These are phyloP conservation scores for Nemophila menziesii DNA, from an alignment of 257 asterid species.

Conservation along the genomic window DNA sequence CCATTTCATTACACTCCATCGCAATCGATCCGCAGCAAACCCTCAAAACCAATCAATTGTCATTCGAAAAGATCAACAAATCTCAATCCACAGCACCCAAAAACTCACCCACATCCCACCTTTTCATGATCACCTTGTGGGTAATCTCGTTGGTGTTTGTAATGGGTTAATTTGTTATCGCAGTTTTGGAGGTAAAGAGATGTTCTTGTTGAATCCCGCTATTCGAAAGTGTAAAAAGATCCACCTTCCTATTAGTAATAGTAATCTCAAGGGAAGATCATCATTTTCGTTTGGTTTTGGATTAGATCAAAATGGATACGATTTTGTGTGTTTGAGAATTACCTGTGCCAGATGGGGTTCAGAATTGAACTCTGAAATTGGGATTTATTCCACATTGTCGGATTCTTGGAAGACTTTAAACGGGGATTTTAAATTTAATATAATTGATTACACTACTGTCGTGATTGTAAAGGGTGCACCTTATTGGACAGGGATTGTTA, in stretches of 20 bases:
- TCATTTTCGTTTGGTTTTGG: slow-evolving; percentile 2
- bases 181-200: slow-evolving; percentile 1
- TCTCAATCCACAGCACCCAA: neutral
- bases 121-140: neutral
- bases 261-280: neutral
- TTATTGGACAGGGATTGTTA: slow-evolving; percentile 1
- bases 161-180: slow-evolving; percentile 1
- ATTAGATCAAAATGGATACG: neutral
- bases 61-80: neutral
- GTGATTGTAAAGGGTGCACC: neutral
- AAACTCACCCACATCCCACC: neutral
- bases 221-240: neutral
- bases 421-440: neutral
- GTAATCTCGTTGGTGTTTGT: neutral
- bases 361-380: neutral
- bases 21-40: neutral
- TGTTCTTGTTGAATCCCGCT: neutral
- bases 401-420: neutral
- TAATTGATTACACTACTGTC: neutral
- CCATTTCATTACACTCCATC: neutral
- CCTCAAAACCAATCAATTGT: neutral
- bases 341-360: neutral
- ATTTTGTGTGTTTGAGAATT: slow-evolving; percentile 1
- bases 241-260: neutral
- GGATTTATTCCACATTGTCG: slow-evolving; percentile 2